Conservation (phyloP, 2,329 filamentous ascomycete genomes). For the Lasiodiplodia sp. region DNA sequence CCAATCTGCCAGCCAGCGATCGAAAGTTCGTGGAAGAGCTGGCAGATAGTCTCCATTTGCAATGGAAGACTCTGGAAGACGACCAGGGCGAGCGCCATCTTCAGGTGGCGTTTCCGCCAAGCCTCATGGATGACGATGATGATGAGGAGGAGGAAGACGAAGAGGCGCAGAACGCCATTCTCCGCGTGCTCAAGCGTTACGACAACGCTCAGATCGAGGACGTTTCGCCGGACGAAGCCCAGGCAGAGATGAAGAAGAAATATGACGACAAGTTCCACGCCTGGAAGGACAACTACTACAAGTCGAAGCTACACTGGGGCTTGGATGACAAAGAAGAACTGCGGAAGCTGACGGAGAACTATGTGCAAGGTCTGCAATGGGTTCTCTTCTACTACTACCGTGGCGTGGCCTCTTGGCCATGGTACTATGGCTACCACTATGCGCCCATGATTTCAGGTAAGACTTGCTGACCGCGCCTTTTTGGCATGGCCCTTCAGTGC, state of each 20-base stretch:
- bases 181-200: constrained; percentile 86
- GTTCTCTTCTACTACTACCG: constrained; percentile 98
- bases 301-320: constrained; percentile 88
- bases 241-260: constrained; percentile 78
- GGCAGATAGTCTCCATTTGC: constrained; percentile 71
- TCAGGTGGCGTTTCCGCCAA: constrained; percentile 66
- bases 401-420: constrained; percentile 97
- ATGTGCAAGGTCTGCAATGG: constrained; percentile 97
- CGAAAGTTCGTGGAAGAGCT: constrained; percentile 92
- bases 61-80: constrained; percentile 70
- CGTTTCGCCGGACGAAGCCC: constrained; percentile 77
- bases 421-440: constrained; percentile 98
- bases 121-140: constrained; percentile 57
- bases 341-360: constrained; percentile 87
- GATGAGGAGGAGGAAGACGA: constrained; percentile 78
- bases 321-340: constrained; percentile 82
- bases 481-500: neutral
- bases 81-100: constrained; percentile 70
- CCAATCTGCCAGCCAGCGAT: constrained; percentile 78
- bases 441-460: constrained; percentile 90
- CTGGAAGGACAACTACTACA: constrained; percentile 96
- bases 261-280: constrained; percentile 89
- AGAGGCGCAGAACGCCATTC: constrained; percentile 81
- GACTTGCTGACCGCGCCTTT: constrained; percentile 28
- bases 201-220: constrained; percentile 90